These are phyloP conservation scores for Fusarium subglutinans DNA, from an alignment of 2,329 filamentous ascomycete genomes.

Conservation along the genomic window DNA sequence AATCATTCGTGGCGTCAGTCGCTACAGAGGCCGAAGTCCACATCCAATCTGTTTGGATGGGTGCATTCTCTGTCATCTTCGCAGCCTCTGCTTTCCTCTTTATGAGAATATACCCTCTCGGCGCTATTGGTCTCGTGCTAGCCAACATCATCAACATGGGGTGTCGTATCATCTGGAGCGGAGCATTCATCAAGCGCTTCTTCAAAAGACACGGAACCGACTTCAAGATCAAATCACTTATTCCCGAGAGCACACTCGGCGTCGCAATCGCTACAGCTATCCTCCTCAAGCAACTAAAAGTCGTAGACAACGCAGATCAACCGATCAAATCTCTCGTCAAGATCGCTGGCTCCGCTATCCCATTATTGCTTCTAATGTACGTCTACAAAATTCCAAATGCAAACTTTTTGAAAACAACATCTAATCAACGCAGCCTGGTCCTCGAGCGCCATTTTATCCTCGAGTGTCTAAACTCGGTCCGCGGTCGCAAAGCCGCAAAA, in stretches of 20 bases:
- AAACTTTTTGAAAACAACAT: constrained; percentile 25
- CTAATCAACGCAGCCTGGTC: constrained; percentile 56
- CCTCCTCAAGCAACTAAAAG: constrained; percentile 41
- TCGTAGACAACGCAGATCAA: constrained; percentile 36
- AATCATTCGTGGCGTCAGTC: constrained; percentile 91
- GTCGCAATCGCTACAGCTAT: constrained; percentile 43
- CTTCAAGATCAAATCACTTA: constrained; percentile 40
- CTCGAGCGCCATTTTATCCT: constrained; percentile 65
- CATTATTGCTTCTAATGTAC: constrained; percentile 68
- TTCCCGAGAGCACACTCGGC: constrained; percentile 43
- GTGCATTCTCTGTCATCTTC: constrained; percentile 80
- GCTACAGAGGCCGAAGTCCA: constrained; percentile 80
- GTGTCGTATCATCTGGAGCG: constrained; percentile 84
- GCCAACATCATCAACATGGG: constrained; percentile 93
- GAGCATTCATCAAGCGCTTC: constrained; percentile 73
- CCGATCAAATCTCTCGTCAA: constrained; percentile 54
- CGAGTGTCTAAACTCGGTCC: constrained; percentile 59
- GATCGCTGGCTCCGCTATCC: constrained; percentile 59
- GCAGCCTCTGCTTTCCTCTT: constrained; percentile 78
- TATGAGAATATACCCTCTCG: constrained; percentile 73
- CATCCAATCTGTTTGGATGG: constrained; percentile 85
- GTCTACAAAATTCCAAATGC: constrained; percentile 49
- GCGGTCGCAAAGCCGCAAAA: constrained; percentile 45
- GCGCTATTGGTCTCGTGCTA: constrained; percentile 81
- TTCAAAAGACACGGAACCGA: constrained; percentile 59